Conservation (phyloP, 768 basidiomycete species). For the Boletus sp. region DNA sequence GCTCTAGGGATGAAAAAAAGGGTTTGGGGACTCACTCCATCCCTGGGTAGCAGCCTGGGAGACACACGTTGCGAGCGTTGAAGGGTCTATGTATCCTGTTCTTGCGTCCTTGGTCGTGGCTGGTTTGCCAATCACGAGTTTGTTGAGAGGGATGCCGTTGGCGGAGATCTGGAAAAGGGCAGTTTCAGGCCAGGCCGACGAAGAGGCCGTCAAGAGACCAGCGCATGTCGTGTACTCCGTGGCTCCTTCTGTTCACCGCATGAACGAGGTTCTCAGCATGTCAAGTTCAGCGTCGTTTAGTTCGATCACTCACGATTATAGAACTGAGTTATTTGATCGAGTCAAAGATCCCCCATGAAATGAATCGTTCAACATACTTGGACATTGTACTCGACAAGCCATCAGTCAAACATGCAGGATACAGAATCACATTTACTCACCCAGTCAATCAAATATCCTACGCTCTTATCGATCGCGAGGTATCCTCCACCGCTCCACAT, state of each 20-base stretch:
- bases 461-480: slow-evolving; percentile 34
- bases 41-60: slow-evolving; percentile 56
- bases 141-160: slow-evolving; percentile 42
- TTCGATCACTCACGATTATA: slow-evolving; percentile 26
- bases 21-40: slow-evolving; percentile 51
- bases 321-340: slow-evolving; percentile 12
- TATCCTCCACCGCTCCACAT: slow-evolving; percentile 34
- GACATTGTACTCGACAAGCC: slow-evolving; percentile 31
- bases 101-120: slow-evolving; percentile 39
- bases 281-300: not conserved
- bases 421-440: slow-evolving; percentile 16
- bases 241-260: slow-evolving; percentile 45
- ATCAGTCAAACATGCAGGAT: not conserved
- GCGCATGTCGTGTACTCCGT: slow-evolving; percentile 63
- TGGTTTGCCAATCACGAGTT: slow-evolving; percentile 58
- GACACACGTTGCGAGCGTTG: slow-evolving; percentile 57
- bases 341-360: slow-evolving; percentile 2
- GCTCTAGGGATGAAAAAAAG: not conserved
- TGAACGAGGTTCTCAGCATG: not conserved
- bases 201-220: slow-evolving; percentile 56
- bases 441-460: slow-evolving; percentile 47
- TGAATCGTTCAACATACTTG: slow-evolving; percentile 29
- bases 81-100: slow-evolving; percentile 56
- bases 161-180: slow-evolving; percentile 54
- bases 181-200: slow-evolving; percentile 57